Percentiles rank a stretch among this genome's conserved stretches.
Conservation (phyloP, 129 eudicot species). For the Sambucus nigra region DNA sequence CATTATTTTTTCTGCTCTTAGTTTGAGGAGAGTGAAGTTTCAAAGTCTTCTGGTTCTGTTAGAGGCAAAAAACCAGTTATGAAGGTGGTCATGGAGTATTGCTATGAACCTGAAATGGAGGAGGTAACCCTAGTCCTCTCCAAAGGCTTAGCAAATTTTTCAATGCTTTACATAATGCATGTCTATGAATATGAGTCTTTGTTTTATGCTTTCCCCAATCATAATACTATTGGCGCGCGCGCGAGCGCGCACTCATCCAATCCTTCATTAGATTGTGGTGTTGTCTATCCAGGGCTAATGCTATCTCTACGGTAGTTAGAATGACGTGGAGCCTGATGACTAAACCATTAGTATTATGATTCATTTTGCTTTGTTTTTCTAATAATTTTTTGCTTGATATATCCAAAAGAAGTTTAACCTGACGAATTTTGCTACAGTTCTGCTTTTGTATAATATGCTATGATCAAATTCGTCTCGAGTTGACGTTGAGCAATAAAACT, state of each 20-base stretch:
- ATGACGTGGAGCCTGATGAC: too few relatives aligned
- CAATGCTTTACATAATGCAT: background rate
- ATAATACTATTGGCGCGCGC: too few relatives aligned
- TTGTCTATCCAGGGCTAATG: background rate
- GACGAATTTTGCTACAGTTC: too few relatives aligned
- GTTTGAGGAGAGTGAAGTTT: conserved; percentile 67
- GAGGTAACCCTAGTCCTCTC: conserved; percentile 41
- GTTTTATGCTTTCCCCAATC: background rate
- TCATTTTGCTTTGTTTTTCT: too few relatives aligned
- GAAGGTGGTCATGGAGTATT: conserved; percentile 84
- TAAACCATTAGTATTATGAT: background rate
- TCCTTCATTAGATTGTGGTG: too few relatives aligned
- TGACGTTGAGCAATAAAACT: too few relatives aligned
- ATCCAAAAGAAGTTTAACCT: too few relatives aligned
- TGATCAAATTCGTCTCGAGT: too few relatives aligned
- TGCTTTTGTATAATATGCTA: too few relatives aligned
- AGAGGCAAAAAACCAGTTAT: conserved; percentile 60
- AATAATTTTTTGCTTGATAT: too few relatives aligned
- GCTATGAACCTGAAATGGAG: conserved; percentile 99
- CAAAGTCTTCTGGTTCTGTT: conserved; percentile 57
- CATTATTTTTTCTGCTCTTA: conserved; percentile 13
- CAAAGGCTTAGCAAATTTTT: background rate
- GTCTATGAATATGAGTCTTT: background rate
- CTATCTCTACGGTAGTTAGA: too few relatives aligned
- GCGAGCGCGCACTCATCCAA: too few relatives aligned